Evolutionary conservation across 768 basidiomycete species (phyloP), one percentile per base, ranked within the genome.

Genomic region (Russula sp.): DNA sequence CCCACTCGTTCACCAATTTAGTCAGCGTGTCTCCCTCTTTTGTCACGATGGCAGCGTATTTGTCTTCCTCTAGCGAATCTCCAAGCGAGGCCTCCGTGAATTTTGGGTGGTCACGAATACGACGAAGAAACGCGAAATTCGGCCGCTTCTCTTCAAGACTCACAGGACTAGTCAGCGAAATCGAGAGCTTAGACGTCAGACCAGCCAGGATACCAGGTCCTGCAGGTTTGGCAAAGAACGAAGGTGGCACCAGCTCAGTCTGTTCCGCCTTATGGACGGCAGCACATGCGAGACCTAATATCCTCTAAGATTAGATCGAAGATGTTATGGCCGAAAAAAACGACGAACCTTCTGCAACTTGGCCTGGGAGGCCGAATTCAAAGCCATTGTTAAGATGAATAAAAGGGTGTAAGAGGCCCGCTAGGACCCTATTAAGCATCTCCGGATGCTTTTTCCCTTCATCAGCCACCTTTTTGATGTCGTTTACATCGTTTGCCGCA

Each of bases 321-420:
- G 30, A 50, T 18, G 10, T 18, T 1, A 13, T 20, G 5, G 0
- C 1, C 1, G 8, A 54, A 38, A 54, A 38, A 58, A 16, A 8
- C 28, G 46, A 32, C 64, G 1, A 59, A 87, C 88, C 88, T 76
- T 90, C 87, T 1, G 82, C 83, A 2, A 83, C 72, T 53, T 87
- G 72, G 0, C 86, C 88, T 8, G 82, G 79, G 24, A 86, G 62
- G 16, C 79, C 76, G 64, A 88, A 88, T 71, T 89, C 88, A 3
- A 80, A 72, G 3, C 86, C 87, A 72, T 83, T 82, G 16, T 85
- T 87, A 3, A 75, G 67, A 67, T 89, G 85, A 51, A 90, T 88
- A 46, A 88, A 61, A 0, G 88, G 84, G 68, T 90, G 88, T 5
- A 89, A 30, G 9, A 87, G 69, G 2, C 84, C 86, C 1, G 78